Conservation (phyloP, 495 filamentous ascomycete species). For the Physcia stellaris region DNA sequence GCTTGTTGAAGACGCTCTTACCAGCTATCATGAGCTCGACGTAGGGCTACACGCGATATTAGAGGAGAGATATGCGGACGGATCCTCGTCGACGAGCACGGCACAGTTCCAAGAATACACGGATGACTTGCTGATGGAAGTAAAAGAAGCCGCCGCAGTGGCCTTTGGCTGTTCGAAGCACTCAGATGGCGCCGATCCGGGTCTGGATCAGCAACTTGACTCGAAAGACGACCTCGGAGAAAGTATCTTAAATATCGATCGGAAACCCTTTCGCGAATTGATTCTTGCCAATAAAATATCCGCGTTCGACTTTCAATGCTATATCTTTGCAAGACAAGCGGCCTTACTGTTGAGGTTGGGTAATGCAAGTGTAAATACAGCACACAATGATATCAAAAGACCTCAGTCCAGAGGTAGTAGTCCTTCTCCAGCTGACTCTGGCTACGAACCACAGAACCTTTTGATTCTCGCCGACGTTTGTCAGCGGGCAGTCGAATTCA, state of each 20-base stretch:
- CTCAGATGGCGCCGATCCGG: too few relatives aligned
- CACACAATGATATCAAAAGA: too few relatives aligned
- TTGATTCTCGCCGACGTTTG: slow-evolving; percentile 68
- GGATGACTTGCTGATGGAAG: slow-evolving; percentile 50
- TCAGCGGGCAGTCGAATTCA: slow-evolving; percentile 62
- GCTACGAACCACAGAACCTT: slow-evolving; percentile 57
- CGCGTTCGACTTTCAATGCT: slow-evolving; percentile 91
- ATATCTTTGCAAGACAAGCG: slow-evolving; percentile 85
- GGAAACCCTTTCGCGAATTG: slow-evolving; percentile 78
- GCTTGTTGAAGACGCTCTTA: slow-evolving; percentile 84
- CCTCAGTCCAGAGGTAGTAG: slow-evolving; percentile 7
- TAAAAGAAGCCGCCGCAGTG: slow-evolving; percentile 29
- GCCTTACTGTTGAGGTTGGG: slow-evolving; percentile 70
- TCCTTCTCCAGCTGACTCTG: slow-evolving; percentile 11
- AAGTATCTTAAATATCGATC: slow-evolving; percentile 54
- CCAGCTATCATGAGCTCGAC: slow-evolving; percentile 83
- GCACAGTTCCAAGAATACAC: slow-evolving; percentile 54
- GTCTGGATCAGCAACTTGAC: slow-evolving; percentile 17
- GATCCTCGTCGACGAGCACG: slow-evolving; percentile 42
- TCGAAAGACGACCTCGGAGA: slow-evolving; percentile 21
- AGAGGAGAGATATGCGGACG: slow-evolving; percentile 50
- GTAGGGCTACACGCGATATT: slow-evolving; percentile 73
- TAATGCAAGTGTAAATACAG: slow-evolving; percentile 31
- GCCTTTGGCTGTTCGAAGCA: too few relatives aligned
- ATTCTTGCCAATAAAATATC: slow-evolving; percentile 94